phyloP scores from a whole-genome alignment of 495 filamentous ascomycete genomes.

The Staphylotrichum tortipilum region DNA sequence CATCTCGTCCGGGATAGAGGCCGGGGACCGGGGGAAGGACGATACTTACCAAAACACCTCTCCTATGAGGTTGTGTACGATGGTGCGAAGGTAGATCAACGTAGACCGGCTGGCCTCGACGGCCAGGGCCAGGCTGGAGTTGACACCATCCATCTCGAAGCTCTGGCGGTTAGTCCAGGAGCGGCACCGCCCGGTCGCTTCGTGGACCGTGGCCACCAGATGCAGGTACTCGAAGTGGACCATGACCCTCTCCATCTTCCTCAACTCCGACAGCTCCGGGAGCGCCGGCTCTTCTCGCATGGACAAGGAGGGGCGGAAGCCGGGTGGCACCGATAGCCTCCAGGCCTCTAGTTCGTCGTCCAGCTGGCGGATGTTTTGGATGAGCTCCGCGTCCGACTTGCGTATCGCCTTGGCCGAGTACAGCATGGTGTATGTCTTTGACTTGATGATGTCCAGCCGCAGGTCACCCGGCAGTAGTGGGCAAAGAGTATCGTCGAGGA shows the following conservation, averaged over 20 bases:
- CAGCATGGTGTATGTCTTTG: conserved; percentile 37
- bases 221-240: conserved; percentile 45
- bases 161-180: conserved; percentile 17
- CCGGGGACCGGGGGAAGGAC: not conserved
- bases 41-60: conserved; percentile 40
- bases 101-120: conserved; percentile 48
- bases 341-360: conserved; percentile 46
- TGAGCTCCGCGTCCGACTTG: conserved; percentile 45
- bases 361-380: conserved; percentile 44
- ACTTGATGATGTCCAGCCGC: conserved; percentile 43
- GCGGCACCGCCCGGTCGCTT: conserved; percentile 41
- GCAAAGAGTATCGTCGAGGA: conserved; percentile 18
- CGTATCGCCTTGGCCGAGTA: conserved; percentile 40
- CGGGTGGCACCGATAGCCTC: conserved; percentile 36
- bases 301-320: conserved; percentile 38
- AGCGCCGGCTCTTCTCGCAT: conserved; percentile 22
- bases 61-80: conserved; percentile 33
- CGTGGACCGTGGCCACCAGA: conserved; percentile 44
- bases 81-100: conserved; percentile 36
- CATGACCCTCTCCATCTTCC: conserved; percentile 21
- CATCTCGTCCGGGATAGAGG: not conserved
- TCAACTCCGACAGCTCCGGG: not conserved
- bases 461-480: conserved; percentile 43
- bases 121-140: conserved; percentile 40
- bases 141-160: conserved; percentile 36